Evolutionary conservation across 805 yeast species (phyloP).

Genomic region (Wickerhamiella vanderwaltii): DNA sequence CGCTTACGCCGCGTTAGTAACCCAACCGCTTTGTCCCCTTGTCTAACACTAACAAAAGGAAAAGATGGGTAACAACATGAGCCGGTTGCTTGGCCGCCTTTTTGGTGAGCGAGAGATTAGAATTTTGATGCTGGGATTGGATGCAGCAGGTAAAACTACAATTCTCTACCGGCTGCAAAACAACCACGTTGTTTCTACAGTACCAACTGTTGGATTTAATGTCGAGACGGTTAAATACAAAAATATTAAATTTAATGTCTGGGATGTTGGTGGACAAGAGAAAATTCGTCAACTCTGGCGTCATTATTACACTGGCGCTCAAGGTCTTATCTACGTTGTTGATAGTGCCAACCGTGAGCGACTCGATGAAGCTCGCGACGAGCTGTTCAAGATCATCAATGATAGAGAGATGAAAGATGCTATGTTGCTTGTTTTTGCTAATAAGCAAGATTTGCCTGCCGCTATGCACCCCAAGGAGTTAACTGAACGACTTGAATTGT

Average conservation of each 20-base stretch:
- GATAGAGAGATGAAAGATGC: conserved; percentile 79
- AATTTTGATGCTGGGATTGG: conserved; percentile 82
- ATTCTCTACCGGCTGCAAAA: conserved; percentile 72
- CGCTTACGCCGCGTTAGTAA: too few relatives aligned
- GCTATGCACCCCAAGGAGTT: conserved; percentile 70
- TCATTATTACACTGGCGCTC: conserved; percentile 87
- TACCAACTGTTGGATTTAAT: conserved; percentile 90
- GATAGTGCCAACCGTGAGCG: conserved; percentile 67
- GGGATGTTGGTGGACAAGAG: conserved; percentile 97
- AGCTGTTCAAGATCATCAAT: conserved; percentile 60
- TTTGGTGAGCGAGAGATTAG: conserved; percentile 46
- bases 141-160: conserved; percentile 87
- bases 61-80: conserved; percentile 28
- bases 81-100: conserved; percentile 31
- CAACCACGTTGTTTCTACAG: conserved; percentile 62
- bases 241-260: conserved; percentile 72
- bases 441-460: conserved; percentile 67
- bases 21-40: too few relatives aligned
- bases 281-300: conserved; percentile 88
- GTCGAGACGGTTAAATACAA: conserved; percentile 76
- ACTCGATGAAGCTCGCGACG: conserved; percentile 65
- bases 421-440: conserved; percentile 71
- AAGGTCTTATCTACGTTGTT: conserved; percentile 81
- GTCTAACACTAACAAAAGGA: too few relatives aligned
- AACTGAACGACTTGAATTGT: conserved; percentile 57